Evolutionary conservation across 352 stramenopile genomes (phyloP).

Genomic region (Phytophthora gonapodyides): DNA sequence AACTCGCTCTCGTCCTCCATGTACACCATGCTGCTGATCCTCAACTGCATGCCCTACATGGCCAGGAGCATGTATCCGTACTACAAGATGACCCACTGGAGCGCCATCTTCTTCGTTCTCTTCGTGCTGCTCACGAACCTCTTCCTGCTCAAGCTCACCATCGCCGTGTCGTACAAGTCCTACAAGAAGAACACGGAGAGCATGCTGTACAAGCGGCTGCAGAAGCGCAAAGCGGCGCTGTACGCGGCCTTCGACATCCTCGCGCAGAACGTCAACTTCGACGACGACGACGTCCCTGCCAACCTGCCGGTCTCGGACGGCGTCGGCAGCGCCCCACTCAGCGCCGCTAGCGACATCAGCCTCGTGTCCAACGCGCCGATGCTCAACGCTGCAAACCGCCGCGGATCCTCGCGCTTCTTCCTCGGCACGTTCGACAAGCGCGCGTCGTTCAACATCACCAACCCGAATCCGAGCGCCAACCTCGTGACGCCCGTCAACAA

Average conservation of each 20-base stretch:
- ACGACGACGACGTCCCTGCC: conserved; percentile 28
- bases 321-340: conserved; percentile 12
- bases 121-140: conserved; percentile 83
- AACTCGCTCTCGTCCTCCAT: conserved; percentile 69
- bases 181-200: conserved; percentile 88
- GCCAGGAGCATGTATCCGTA: conserved; percentile 85
- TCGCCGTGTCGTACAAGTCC: conserved; percentile 82
- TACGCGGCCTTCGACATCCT: conserved; percentile 82
- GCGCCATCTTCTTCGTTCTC: conserved; percentile 76
- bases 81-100: conserved; percentile 80
- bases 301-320: conserved; percentile 10
- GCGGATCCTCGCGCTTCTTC: conserved; percentile 76
- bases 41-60: conserved; percentile 83
- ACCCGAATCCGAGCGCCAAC: conserved; percentile 24
- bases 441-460: conserved; percentile 47
- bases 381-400: conserved; percentile 44
- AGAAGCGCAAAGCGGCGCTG: conserved; percentile 83
- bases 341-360: conserved; percentile 30
- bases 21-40: conserved; percentile 85
- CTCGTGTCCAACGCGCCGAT: conserved; percentile 35
- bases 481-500: conserved; percentile 54
- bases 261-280: conserved; percentile 59
- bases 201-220: conserved; percentile 85
- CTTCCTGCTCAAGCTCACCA: conserved; percentile 85
- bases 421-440: conserved; percentile 41